Evolutionary conservation across 176 grass and related monocot genomes (phyloP), one percentile per base, ranked within the genome.

Genomic region (Paspalum vaginatum): DNA sequence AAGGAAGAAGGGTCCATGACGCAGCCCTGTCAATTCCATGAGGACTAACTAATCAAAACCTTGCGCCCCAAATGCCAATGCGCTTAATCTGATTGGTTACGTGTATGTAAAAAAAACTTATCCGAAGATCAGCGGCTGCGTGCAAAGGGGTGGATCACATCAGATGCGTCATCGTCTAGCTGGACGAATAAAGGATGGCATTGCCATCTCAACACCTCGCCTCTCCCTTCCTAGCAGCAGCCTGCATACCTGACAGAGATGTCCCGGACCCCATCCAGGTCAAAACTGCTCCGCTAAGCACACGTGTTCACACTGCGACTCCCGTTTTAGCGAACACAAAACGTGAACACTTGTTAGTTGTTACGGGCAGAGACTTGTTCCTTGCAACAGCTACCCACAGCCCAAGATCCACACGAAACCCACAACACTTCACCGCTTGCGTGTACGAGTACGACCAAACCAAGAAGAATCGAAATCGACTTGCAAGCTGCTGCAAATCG

Each of bases 401-500:
- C 58, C 59, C 32, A 7, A 86, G 67, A 65, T 67, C 24, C 51
- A 39, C 24, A 59, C 58, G 76, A 77, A 70, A 32, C 66, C 50
- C 48, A 49, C 21, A 10, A 11, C 63, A 62, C 82, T 70, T 59
- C 82, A 59, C 57, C 72, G 73, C 59, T 82, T 82, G 78, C 87
- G 78, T 85, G 6, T 59, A 85, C 72, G 83, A 16, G 8, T 62
- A 6, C 7, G 49, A 3, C 15, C 58, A 78, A 72, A 40, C 32
- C 32, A 32, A 32, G 32, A 32, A 32, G 32, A 32, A 32, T 32
- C 75, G 47, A 24, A 32, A 32, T 32, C 75, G 47, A 24, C 81
- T 53, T n/a, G 54, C 76, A n/a, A 5, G 62, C 16, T 0, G 12
- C 10, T 46, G 65, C 65, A 25, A 24, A 12, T 32, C 11, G n/a